phyloP scores from a whole-genome alignment of 2,329 filamentous ascomycete genomes.

The Epichloe sylvatica region DNA sequence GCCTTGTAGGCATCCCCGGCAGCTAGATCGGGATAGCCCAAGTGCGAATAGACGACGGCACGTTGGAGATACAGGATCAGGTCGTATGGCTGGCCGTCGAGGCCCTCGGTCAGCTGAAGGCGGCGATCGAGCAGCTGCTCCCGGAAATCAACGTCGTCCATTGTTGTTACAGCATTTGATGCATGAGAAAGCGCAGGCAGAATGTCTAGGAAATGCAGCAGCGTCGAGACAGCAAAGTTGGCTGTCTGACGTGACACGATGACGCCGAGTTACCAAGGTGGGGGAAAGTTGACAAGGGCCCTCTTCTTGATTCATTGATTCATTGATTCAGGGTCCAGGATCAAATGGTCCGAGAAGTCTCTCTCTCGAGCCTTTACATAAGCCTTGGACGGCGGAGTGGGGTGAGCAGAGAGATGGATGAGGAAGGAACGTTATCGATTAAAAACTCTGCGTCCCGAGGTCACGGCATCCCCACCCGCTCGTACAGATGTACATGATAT shows the following conservation, averaged over 20 bases:
- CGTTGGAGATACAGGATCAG: conserved; percentile 53
- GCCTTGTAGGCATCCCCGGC: conserved; percentile 83
- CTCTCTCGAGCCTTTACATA: no score
- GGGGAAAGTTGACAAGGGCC: no score
- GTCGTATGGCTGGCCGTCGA: conserved; percentile 43
- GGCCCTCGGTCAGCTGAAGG: conserved; percentile 39
- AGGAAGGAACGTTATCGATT: no score
- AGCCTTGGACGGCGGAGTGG: no score
- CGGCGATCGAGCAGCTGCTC: conserved; percentile 39
- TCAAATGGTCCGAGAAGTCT: no score
- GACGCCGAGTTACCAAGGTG: no score
- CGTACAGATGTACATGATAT: no score
- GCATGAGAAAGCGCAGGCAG: not conserved
- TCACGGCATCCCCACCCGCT: no score
- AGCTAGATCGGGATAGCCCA: conserved; percentile 82
- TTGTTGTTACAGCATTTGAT: conserved; percentile 5
- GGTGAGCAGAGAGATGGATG: no score
- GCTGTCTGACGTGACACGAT: not conserved
- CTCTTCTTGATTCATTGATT: no score
- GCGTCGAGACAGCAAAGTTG: not conserved
- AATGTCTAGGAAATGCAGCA: not conserved
- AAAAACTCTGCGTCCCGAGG: no score
- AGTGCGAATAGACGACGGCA: conserved; percentile 53
- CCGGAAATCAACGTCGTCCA: conserved; percentile 24
- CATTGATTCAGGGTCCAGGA: no score